Conservation (phyloP, 768 basidiomycete genomes). For the Termitomyces sp. region DNA sequence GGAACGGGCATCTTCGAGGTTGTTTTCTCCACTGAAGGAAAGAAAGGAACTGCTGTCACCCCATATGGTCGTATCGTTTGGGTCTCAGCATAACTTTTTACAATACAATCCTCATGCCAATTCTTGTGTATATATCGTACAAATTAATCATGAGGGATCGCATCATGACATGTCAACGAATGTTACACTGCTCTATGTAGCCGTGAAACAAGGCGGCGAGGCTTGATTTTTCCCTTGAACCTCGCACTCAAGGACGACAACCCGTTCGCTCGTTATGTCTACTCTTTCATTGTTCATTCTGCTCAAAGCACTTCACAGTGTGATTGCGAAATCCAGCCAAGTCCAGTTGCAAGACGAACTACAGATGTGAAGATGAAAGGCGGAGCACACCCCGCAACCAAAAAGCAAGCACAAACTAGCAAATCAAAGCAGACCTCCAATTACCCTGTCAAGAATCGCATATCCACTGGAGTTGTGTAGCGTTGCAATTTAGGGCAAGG, state of each 20-base stretch:
- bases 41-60: slow-evolving; percentile 29
- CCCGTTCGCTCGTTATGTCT: not conserved
- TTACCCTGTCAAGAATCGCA: not conserved
- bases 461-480: too few relatives aligned
- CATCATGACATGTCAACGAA: not conserved
- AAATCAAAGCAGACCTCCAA: not conserved
- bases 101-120: too few relatives aligned
- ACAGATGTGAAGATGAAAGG: not conserved
- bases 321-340: not conserved
- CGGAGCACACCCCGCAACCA: too few relatives aligned
- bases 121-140: not conserved
- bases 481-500: too few relatives aligned
- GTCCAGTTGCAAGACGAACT: not conserved
- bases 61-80: slow-evolving; percentile 51
- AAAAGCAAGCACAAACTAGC: too few relatives aligned
- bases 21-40: slow-evolving; percentile 36
- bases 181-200: not conserved
- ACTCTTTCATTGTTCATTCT: not conserved
- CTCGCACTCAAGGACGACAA: not conserved
- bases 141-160: not conserved
- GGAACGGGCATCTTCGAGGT: slow-evolving; percentile 48
- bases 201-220: too few relatives aligned
- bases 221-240: not conserved
- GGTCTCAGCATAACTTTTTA: slow-evolving; percentile 13
- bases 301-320: not conserved